Conservation (phyloP, 495 filamentous ascomycete genomes). For the Aeminium ludgeri region DNA sequence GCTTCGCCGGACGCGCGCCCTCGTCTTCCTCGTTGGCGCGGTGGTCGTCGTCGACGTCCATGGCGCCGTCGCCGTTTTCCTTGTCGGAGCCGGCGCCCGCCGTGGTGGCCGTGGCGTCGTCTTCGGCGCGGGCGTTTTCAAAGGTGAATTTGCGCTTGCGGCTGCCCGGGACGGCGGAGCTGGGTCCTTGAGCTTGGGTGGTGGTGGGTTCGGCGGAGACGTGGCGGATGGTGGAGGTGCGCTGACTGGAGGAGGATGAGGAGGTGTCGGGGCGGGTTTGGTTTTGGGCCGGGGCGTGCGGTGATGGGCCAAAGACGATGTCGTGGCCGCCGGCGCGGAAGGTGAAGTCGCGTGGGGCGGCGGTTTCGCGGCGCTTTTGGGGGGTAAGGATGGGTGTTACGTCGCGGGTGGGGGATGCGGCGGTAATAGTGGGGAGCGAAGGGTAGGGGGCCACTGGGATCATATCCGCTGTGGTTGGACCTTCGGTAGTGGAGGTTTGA, state of each 20-base stretch:
- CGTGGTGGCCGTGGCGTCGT: not conserved
- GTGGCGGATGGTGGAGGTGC: conserved; percentile 11
- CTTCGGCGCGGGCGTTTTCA: conserved; percentile 8
- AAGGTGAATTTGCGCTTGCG: conserved; percentile 27
- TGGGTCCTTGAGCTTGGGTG: not conserved
- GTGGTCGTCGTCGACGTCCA: no score
- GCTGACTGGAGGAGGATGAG: conserved; percentile 11
- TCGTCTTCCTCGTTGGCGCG: no score
- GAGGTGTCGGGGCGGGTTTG: no score
- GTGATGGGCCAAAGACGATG: conserved; percentile 20
- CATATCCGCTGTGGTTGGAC: no score
- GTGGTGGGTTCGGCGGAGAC: conserved; percentile 11
- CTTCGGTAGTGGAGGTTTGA: no score
- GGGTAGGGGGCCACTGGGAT: no score
- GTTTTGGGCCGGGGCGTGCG: conserved; percentile 17
- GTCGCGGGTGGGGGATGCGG: not conserved
- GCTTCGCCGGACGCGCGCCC: conserved; percentile 20
- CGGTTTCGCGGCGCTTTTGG: conserved; percentile 12
- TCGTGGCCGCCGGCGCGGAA: conserved; percentile 21
- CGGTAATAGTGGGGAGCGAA: no score
- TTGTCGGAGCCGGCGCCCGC: conserved; percentile 7
- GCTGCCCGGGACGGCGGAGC: not conserved
- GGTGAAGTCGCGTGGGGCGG: conserved; percentile 21
- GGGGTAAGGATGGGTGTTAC: not conserved
- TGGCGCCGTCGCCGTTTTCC: conserved; percentile 9